Evolutionary conservation across 495 filamentous ascomycete species (phyloP).

Genomic region (Neurospora sp.): DNA sequence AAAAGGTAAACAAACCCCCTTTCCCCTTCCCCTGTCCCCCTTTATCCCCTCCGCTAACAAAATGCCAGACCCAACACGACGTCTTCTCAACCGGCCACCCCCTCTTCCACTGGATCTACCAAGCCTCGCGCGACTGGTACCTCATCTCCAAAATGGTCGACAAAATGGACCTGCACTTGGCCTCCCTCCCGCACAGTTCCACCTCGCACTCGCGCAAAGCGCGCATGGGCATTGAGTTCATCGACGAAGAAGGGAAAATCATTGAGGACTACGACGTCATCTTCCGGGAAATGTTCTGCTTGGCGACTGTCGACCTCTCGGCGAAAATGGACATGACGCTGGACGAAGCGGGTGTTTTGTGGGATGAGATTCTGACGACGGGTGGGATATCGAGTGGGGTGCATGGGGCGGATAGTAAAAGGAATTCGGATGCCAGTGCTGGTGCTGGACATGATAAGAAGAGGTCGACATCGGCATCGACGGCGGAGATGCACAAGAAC

Average conservation of each 20-base stretch:
- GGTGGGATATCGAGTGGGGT: constrained; percentile 17
- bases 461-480: not conserved
- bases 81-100: constrained; percentile 67
- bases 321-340: constrained; percentile 51
- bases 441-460: not conserved
- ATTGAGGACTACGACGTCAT: constrained; percentile 60
- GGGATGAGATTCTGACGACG: constrained; percentile 67
- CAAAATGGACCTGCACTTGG: constrained; percentile 54
- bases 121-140: constrained; percentile 67
- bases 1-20: constrained; percentile 24
- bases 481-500: not conserved
- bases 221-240: constrained; percentile 21
- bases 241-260: constrained; percentile 33
- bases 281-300: constrained; percentile 82
- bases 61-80: constrained; percentile 52
- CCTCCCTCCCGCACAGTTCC: constrained; percentile 23
- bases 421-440: not conserved
- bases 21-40: constrained; percentile 2
- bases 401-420: not conserved
- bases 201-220: constrained; percentile 10
- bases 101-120: constrained; percentile 80
- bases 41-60: constrained; percentile 11
- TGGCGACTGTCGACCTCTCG: constrained; percentile 66
- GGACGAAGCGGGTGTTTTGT: constrained; percentile 59
- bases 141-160: constrained; percentile 56